Evolutionary conservation across 1,284 basidiomycete genomes (phyloP).

Genomic region (Phylloporus sp.): DNA sequence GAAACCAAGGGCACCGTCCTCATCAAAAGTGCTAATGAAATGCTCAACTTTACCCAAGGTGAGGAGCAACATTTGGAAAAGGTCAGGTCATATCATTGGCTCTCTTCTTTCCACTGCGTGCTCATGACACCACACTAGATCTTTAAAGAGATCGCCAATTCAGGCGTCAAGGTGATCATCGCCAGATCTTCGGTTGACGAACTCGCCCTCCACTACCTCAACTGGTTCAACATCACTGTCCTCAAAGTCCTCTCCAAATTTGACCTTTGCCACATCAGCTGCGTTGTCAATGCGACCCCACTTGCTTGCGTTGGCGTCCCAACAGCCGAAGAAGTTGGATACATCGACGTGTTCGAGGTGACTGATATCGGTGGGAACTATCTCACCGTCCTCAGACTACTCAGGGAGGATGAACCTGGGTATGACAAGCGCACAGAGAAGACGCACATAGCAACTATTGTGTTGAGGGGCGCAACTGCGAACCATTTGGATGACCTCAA

Average conservation of each 20-base stretch:
- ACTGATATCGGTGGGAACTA: slow-evolving; percentile 98
- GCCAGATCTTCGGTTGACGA: slow-evolving; percentile 95
- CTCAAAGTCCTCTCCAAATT: slow-evolving; percentile 99
- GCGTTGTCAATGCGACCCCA: slow-evolving; percentile 95
- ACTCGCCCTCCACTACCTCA: slow-evolving; percentile 96
- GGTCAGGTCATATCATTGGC: too few species aligned
- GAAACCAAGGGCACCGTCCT: slow-evolving; percentile 99
- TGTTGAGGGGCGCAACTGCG: slow-evolving; percentile 95
- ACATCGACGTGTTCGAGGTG: slow-evolving; percentile 93
- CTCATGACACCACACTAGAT: slow-evolving; percentile 63
- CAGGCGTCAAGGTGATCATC: slow-evolving; percentile 93
- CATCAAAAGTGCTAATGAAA: slow-evolving; percentile 94
- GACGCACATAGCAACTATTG: slow-evolving; percentile 89
- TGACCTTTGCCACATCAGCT: slow-evolving; percentile 91
- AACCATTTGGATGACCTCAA: slow-evolving; percentile 96
- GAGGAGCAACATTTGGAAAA: slow-evolving; percentile 97
- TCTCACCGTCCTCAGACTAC: slow-evolving; percentile 94
- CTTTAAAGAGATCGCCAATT: slow-evolving; percentile 96
- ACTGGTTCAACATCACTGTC: slow-evolving; percentile 92
- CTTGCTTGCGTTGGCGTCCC: slow-evolving; percentile 96
- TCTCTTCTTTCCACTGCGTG: too few species aligned
- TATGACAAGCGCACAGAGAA: slow-evolving; percentile 63
- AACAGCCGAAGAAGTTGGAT: slow-evolving; percentile 95
- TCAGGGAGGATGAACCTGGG: slow-evolving; percentile 61
- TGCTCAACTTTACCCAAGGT: slow-evolving; percentile 94